Base-by-base conservation (phyloP, 2,329 filamentous ascomycete genomes). In the Scedosporium boydii region DNA sequence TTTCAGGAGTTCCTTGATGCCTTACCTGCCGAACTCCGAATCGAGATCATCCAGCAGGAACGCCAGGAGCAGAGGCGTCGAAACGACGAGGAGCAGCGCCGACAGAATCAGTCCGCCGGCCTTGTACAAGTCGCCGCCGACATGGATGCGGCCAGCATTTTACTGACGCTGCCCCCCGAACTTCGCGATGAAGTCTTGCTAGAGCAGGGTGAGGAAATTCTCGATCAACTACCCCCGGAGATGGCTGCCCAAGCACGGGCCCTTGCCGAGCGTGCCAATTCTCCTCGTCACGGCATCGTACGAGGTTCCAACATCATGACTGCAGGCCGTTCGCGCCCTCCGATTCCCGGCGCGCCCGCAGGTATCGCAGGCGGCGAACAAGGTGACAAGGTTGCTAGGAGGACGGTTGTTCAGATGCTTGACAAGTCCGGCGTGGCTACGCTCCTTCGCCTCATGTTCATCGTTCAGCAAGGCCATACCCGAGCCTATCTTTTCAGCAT, bases 381-480 rank as follows among this genome's bases (percentile, higher is more conserved):
- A 55, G 74, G 74, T 63, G 71, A 68, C 67, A 93, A 92, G 76
- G 76, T 81, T 44, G 88, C 89, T 69, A 87, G 90, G 63, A 89
- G 90, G 65, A 87, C 91, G 23, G 89, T 96, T 63, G 90, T 96
- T 26, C 95, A 99, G 72, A 96, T 99, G 89, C 84, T 99, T 34
- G 95, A 99, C 74, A 97, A 96, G 76, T 84, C 93, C 57, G 95
- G 96, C 27, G 88, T 99, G 67, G 95, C 96, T 27, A 98, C 95
- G n/a, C 79, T 99, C 41, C 82, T 99, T 53, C 90, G 96, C n/a
- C 83, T 99, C 9, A 97, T 99, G 93, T 99, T 99, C 73, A 92
- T 98, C 69, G 89, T 91, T 58, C 91, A 97, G 67, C 90, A 93
- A 66, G 91, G 90, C 23, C 95, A 90, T 65, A 88, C 95, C 58